Evolutionary conservation across 1,284 basidiomycete species (phyloP).

Genomic region (Leccinum pseudoinsigne): DNA sequence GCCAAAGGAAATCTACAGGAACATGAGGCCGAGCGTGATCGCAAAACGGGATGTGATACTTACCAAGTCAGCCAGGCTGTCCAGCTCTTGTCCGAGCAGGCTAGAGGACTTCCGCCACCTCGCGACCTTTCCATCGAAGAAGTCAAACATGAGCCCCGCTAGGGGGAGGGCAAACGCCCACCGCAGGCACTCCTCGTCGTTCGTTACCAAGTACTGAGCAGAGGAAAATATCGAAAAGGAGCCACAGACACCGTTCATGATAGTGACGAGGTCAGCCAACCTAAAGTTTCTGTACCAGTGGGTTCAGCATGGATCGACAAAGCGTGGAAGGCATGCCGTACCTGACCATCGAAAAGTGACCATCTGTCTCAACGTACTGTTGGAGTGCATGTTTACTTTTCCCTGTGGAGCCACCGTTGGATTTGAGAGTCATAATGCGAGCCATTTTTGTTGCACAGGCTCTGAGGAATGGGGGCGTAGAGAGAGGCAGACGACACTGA

Average conservation of each 20-base stretch:
- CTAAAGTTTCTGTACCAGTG: conserved; percentile 83
- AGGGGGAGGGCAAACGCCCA: conserved; percentile 87
- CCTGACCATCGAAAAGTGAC: conserved; percentile 96
- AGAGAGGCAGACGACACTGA: conserved; percentile 32
- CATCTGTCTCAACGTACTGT: conserved; percentile 86
- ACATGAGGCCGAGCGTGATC: conserved; percentile 9
- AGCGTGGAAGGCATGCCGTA: conserved; percentile 35
- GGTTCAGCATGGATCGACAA: conserved; percentile 18
- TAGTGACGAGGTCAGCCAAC: conserved; percentile 97
- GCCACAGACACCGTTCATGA: conserved; percentile 99
- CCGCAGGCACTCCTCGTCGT: conserved; percentile 82
- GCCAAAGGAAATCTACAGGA: conserved; percentile 89
- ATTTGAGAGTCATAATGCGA: conserved; percentile 21
- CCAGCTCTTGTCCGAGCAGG: conserved; percentile 98
- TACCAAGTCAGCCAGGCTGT: conserved; percentile 94
- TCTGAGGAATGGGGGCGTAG: neutral
- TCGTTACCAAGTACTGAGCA: conserved; percentile 82
- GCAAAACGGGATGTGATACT: conserved; percentile 27
- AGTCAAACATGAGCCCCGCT: conserved; percentile 97
- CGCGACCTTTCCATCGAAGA: conserved; percentile 97
- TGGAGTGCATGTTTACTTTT: conserved; percentile 54
- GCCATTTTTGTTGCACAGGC: conserved; percentile 22
- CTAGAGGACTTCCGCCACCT: conserved; percentile 94
- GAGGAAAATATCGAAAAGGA: conserved; percentile 95
- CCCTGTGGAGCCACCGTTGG: conserved; percentile 31